A percentile compares a stretch with the other conserved stretches of the same genome.
These are phyloP conservation scores for Pholiota microspora DNA, from an alignment of 768 basidiomycete genomes.

Conservation along the genomic window DNA sequence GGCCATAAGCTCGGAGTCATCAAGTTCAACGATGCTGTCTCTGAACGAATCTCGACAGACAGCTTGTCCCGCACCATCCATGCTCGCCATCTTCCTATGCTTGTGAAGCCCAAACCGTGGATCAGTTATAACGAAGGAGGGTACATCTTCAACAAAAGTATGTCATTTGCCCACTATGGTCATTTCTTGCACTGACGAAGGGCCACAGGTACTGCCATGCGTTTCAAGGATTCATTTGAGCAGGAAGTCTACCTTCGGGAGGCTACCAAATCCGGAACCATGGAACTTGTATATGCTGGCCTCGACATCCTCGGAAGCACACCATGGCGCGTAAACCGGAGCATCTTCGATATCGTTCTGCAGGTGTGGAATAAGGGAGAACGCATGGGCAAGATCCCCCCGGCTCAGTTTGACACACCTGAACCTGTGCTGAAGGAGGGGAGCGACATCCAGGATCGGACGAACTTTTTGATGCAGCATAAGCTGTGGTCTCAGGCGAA, in stretches of 20 bases:
- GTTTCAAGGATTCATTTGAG: slow-evolving; percentile 87
- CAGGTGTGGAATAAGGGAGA: slow-evolving; percentile 87
- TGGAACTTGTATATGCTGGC: slow-evolving; percentile 85
- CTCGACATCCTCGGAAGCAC: slow-evolving; percentile 89
- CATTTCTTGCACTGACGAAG: slow-evolving; percentile 8
- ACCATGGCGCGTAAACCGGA: slow-evolving; percentile 85
- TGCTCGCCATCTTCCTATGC: slow-evolving; percentile 95
- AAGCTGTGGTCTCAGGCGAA: slow-evolving; percentile 55
- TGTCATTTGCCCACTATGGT: slow-evolving; percentile 19
- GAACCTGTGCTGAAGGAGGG: slow-evolving; percentile 59
- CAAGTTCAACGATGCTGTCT: slow-evolving; percentile 77
- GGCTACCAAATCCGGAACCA: slow-evolving; percentile 69
- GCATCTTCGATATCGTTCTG: slow-evolving; percentile 72
- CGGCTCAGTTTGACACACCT: slow-evolving; percentile 58
- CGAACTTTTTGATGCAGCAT: slow-evolving; percentile 51
- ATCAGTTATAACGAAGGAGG: slow-evolving; percentile 72
- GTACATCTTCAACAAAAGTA: slow-evolving; percentile 78
- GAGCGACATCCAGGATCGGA: slow-evolving; percentile 54
- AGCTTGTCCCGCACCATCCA: slow-evolving; percentile 69
- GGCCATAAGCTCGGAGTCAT: slow-evolving; percentile 93
- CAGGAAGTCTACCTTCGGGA: slow-evolving; percentile 75
- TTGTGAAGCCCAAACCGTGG: slow-evolving; percentile 91
- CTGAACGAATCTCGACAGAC: slow-evolving; percentile 77
- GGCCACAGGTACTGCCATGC: slow-evolving; percentile 59
- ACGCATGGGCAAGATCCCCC: slow-evolving; percentile 81